Base-by-base conservation (phyloP, 768 basidiomycete genomes). In the Mycena venus region DNA sequence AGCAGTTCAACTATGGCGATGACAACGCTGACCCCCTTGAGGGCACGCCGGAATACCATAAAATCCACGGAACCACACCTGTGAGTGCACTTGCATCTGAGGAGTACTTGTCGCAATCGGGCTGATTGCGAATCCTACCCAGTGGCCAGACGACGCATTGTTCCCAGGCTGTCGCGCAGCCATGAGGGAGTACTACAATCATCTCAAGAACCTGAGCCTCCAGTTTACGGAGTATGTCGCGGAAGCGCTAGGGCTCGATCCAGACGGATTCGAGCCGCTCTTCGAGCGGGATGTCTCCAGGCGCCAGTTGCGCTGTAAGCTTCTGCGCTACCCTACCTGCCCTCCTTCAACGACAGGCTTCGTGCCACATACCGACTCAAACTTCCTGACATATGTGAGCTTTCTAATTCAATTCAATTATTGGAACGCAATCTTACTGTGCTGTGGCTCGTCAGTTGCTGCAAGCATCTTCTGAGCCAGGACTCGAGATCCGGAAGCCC, bases 251-350 rank as follows among this genome's bases (percentile, higher is more conserved):
- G 75, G 75, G 10, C 75, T 75, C 55, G 42, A 38, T 12, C 40
- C 70, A 23, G 67, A 72, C 25, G 75, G 34, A 23, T 67, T 76
- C 15, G 68, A 73, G 40, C 40, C 67, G 17, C 49, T 73, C 19
- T 67, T 59, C 23, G 75, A 73, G 63, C 21, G 44, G 11, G 71
- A 76, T 49, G 32, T 73, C 36, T 36, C 61, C n/a, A 64, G 40
- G 36, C 75, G 71, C n/a, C 75, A 76, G 68, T 32, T 73, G 15
- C 63, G 75, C 25, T 76, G 75, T 68, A 76, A 76, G 75, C 63
- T 73, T 15, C 63, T 76, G 47, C 71, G 72, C 12, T 75, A 75
- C 53, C 71, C 75, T 3, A 19, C 53, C 25, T 69, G 55, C n/a
- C 67, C 75, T 19, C 70, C 62, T 3, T 38, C 68, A 19, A 70